A percentile compares a stretch with the other conserved stretches of the same genome.
Conservation (phyloP, 441 rosid species). For the Manihot esculenta region DNA sequence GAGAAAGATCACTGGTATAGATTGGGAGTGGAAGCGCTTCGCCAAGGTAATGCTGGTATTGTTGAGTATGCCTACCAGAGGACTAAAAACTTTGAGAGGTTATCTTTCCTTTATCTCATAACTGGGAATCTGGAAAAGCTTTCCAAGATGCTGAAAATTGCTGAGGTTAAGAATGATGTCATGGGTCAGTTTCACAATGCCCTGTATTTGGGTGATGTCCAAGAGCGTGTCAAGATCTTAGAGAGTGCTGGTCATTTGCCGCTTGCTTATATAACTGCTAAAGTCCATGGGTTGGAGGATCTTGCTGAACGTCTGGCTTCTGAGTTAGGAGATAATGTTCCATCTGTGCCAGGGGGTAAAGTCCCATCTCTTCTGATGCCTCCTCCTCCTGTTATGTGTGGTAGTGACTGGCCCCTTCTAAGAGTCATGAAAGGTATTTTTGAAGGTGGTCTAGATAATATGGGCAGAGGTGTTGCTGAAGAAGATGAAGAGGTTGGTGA, state of each 20-base stretch:
- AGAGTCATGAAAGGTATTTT: constrained; percentile 85
- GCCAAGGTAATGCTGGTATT: constrained; percentile 85
- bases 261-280: constrained; percentile 72
- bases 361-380: constrained; percentile 68
- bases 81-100: constrained; percentile 88
- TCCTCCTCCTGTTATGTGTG: constrained; percentile 60
- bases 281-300: constrained; percentile 65
- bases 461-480: constrained; percentile 44
- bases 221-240: constrained; percentile 74
- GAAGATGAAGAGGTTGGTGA: constrained; percentile 57
- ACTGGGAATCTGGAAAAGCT: constrained; percentile 81
- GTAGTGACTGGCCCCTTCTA: constrained; percentile 90
- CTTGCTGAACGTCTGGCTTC: constrained; percentile 60
- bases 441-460: constrained; percentile 70
- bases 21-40: constrained; percentile 94
- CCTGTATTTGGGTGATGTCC: constrained; percentile 75
- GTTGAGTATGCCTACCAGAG: constrained; percentile 93
- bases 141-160: constrained; percentile 81
- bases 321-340: constrained; percentile 65
- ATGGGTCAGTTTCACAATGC: constrained; percentile 96
- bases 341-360: constrained; percentile 64
- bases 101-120: constrained; percentile 80
- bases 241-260: constrained; percentile 78
- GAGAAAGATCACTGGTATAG: constrained; percentile 93
- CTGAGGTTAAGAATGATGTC: constrained; percentile 84